These are phyloP conservation scores for Jackrogersella multiformis DNA, from an alignment of 495 filamentous ascomycete genomes.

Conservation along the genomic window DNA sequence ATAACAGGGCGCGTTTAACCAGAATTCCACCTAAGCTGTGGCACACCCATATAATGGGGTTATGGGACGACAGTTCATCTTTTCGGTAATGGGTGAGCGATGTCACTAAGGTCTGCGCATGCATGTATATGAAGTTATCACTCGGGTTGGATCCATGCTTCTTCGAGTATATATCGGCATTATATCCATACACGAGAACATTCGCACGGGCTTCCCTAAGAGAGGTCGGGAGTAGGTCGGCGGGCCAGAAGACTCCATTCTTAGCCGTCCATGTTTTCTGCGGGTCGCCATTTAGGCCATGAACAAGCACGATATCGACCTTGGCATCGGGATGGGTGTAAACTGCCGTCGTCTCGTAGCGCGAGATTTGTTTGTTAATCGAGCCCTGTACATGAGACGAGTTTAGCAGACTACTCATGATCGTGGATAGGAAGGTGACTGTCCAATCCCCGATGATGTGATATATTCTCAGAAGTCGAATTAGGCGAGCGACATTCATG, in stretches of 20 bases:
- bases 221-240: slow-evolving; percentile 73
- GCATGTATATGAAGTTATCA: slow-evolving; percentile 81
- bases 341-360: slow-evolving; percentile 75
- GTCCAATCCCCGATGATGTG: slow-evolving; percentile 8
- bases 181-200: slow-evolving; percentile 85
- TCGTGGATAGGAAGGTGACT: slow-evolving; percentile 13
- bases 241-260: slow-evolving; percentile 77
- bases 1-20: slow-evolving; percentile 71
- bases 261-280: slow-evolving; percentile 77
- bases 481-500: slow-evolving; percentile 13
- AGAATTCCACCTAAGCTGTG: slow-evolving; percentile 86
- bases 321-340: slow-evolving; percentile 67
- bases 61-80: slow-evolving; percentile 64
- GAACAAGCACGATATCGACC: slow-evolving; percentile 79
- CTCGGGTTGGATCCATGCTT: slow-evolving; percentile 56
- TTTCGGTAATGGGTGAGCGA: slow-evolving; percentile 59
- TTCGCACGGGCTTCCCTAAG: slow-evolving; percentile 70
- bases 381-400: slow-evolving; percentile 46
- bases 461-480: slow-evolving; percentile 15
- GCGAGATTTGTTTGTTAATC: slow-evolving; percentile 66
- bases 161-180: slow-evolving; percentile 74
- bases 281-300: slow-evolving; percentile 84
- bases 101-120: slow-evolving; percentile 82
- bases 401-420: slow-evolving; percentile 36
- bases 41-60: slow-evolving; percentile 86